Conservation (phyloP, 805 yeast species). For the Kodamaea lidongshanica region DNA sequence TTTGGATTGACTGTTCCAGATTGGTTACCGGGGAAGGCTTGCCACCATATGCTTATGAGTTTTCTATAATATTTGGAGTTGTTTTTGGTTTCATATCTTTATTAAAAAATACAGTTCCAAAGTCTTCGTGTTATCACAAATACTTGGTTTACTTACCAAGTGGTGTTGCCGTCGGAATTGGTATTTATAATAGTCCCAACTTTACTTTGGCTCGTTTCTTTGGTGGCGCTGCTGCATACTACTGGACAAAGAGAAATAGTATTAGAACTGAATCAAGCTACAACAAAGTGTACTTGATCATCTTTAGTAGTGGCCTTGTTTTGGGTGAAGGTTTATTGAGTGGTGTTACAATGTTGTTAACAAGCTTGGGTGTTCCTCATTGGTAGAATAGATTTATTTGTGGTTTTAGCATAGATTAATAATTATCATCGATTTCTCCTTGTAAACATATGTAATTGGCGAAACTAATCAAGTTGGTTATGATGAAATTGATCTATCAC, state of each 20-base stretch:
- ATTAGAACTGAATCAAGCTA: no score
- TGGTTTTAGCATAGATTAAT: no score
- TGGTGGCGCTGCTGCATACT: conserved; percentile 70
- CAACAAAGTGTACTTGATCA: conserved; percentile 71
- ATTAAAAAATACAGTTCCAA: conserved; percentile 50
- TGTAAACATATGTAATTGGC: no score
- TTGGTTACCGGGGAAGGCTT: conserved; percentile 86
- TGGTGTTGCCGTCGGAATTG: conserved; percentile 96
- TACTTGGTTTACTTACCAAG: conserved; percentile 65
- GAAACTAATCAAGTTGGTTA: no score
- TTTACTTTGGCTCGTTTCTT: conserved; percentile 89
- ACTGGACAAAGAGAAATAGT: conserved; percentile 42
- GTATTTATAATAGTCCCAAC: conserved; percentile 89
- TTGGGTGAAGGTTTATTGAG: conserved; percentile 92
- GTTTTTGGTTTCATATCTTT: conserved; percentile 67
- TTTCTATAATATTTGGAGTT: conserved; percentile 56
- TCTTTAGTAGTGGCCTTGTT: conserved; percentile 85
- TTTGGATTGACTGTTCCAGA: conserved; percentile 95
- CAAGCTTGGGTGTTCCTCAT: conserved; percentile 45
- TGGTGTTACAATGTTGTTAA: conserved; percentile 70
- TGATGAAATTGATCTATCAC: no score
- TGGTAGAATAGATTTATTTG: conserved; percentile 3
- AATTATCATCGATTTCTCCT: no score
- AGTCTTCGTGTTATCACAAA: conserved; percentile 31
- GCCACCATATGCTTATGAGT: conserved; percentile 68